Evolutionary conservation across 306 rosid species (phyloP).

Genomic region (Cucurbita moschata): DNA sequence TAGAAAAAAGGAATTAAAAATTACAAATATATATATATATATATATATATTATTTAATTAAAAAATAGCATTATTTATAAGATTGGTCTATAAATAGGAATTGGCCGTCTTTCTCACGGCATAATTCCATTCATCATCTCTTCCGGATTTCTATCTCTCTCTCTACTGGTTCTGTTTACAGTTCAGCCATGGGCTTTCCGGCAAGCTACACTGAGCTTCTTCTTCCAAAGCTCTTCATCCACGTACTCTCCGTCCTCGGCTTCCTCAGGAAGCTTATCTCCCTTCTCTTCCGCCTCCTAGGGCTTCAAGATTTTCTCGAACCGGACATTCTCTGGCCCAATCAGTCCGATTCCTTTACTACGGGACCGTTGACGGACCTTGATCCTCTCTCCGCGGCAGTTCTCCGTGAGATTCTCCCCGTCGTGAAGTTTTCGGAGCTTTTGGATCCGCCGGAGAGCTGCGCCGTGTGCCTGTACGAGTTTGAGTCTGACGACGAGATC

Average conservation of each 20-base stretch:
- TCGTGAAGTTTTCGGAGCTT: slow-evolving; percentile 48
- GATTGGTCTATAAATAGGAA: background rate
- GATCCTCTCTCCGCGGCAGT: slow-evolving; percentile 34
- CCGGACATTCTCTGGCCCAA: slow-evolving; percentile 36
- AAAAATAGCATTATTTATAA: background rate
- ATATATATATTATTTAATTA: no score
- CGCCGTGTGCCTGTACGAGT: slow-evolving; percentile 68
- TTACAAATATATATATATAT: background rate
- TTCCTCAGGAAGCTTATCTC: slow-evolving; percentile 39
- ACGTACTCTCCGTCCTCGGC: slow-evolving; percentile 34
- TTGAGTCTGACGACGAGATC: slow-evolving; percentile 63
- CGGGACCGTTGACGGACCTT: slow-evolving; percentile 19
- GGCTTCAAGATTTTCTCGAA: slow-evolving; percentile 47
- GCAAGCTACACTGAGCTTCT: slow-evolving; percentile 50
- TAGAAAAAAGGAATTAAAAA: no score
- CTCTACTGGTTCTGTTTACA: background rate
- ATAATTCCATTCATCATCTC: slow-evolving; percentile 1
- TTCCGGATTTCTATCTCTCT: background rate
- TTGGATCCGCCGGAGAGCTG: slow-evolving; percentile 51
- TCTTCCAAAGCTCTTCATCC: slow-evolving; percentile 49
- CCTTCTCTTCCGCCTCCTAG: slow-evolving; percentile 23
- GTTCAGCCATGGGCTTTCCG: slow-evolving; percentile 50
- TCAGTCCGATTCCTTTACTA: background rate
- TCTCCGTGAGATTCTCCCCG: slow-evolving; percentile 48
- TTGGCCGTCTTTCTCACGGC: background rate